These are phyloP conservation scores for Uromyces viciae-fabae DNA, from an alignment of 1,284 basidiomycete species.

Conservation along the genomic window DNA sequence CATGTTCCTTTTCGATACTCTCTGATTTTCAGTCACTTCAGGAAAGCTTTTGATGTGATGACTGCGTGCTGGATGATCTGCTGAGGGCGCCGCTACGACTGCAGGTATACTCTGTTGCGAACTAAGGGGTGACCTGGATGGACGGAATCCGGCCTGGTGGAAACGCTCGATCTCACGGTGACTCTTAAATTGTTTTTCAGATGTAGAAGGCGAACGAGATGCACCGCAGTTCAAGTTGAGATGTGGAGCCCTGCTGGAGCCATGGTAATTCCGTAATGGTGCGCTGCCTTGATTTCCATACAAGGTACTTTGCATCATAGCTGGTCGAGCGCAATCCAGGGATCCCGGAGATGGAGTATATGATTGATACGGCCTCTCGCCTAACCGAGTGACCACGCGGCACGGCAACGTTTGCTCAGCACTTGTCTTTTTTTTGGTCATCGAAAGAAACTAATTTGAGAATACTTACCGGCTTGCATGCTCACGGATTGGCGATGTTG, in stretches of 20 bases:
- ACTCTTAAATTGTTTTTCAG: not conserved
- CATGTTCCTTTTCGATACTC: slow-evolving; percentile 4
- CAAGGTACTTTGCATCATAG: not conserved
- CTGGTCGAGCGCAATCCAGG: not conserved
- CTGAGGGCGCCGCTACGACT: not conserved
- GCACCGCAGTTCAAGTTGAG: not conserved
- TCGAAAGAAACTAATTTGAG: not conserved
- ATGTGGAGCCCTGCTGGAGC: not conserved
- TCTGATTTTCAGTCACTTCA: not conserved
- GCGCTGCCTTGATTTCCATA: not conserved
- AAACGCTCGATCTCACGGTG: too few species aligned
- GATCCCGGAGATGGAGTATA: not conserved
- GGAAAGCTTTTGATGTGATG: not conserved
- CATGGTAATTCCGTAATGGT: not conserved
- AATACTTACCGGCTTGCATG: not conserved
- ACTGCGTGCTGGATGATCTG: not conserved
- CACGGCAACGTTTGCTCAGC: too few species aligned
- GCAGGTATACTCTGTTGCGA: too few species aligned
- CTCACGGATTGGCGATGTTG: too few species aligned
- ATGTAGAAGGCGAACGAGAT: not conserved
- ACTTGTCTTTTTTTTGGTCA: too few species aligned
- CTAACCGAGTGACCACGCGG: too few species aligned
- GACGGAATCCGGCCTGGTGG: too few species aligned
- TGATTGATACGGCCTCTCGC: too few species aligned
- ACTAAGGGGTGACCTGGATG: too few species aligned